A percentile compares a stretch with the other conserved stretches of the same genome.
Conservation (phyloP, 1,284 basidiomycete genomes). For the Coniferiporia weirii region DNA sequence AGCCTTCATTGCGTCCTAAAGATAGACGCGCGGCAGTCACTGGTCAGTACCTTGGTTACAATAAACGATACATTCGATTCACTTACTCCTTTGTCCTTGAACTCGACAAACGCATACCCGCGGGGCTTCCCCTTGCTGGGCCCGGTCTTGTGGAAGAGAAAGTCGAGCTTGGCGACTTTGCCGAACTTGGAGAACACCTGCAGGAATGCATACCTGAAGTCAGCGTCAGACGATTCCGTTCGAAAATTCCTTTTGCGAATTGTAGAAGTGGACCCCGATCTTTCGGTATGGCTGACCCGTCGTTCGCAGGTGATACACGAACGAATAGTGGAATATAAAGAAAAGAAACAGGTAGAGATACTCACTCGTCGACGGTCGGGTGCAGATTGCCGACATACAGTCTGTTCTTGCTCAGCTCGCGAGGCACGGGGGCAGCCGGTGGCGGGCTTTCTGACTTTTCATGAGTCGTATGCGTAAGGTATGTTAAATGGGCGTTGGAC, state of each 20-base stretch:
- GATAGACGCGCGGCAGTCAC: constrained; percentile 15
- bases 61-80: constrained; percentile 5
- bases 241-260: background rate
- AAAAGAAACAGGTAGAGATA: constrained; percentile 17
- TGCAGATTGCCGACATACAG: constrained; percentile 92
- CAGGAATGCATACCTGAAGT: constrained; percentile 72
- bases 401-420: constrained; percentile 50
- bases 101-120: constrained; percentile 95
- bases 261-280: background rate
- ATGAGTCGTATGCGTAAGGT: background rate
- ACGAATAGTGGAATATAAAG: background rate
- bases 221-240: constrained; percentile 6
- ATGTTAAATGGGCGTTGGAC: constrained; percentile 6
- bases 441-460: constrained; percentile 7
- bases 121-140: constrained; percentile 86
- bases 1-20: constrained; percentile 82
- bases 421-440: constrained; percentile 9
- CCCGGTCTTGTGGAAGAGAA: constrained; percentile 91
- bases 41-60: no score
- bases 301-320: no score
- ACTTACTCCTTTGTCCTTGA: constrained; percentile 74
- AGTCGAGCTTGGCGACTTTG: constrained; percentile 89
- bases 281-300: no score
- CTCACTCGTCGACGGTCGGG: constrained; percentile 85
- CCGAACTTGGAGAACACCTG: constrained; percentile 90